Evolutionary conservation across 2,329 filamentous ascomycete genomes (phyloP), one percentile per base, ranked within the genome.

Genomic region (Colletotrichum sp.): DNA sequence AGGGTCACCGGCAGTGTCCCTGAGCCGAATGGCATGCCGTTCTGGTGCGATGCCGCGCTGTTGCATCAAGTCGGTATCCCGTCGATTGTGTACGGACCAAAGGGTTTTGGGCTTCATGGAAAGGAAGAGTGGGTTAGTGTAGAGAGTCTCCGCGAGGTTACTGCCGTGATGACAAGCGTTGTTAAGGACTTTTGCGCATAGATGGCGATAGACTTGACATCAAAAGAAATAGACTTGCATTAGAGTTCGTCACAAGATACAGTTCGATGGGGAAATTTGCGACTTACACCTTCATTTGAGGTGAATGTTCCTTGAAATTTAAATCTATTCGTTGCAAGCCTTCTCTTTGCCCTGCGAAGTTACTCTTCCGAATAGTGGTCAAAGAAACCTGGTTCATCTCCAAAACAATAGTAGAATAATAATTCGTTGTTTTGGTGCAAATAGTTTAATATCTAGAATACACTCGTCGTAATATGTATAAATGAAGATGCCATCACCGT

Each of bases 21-120:
- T 1, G 71, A 70, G 0, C 74, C 87, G 1, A 32, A 69, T 3
- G 83, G 82, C 8, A 84, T 79, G 1, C 79, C 84, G 0, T 89
- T 85, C 75, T 91, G 89, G 90, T 88, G 87, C 1, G 88, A 91
- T 78, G 87, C 85, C n/a, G 89, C 89, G 3, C 79, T 90, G 15
- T 77, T 91, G 1, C 82, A 84, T 1, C 82, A 86, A 22, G 82
- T 80, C 16, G 89, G 88, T 0, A 88, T 90, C 32, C 85, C 88
- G 0, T 80, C 84, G 0, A 80, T 91, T 18, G 82, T 90, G 1
- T 89, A 85, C 79, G 88, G 89, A 0, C 88, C 88, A 0, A 80
- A 79, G 10, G 89, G 88, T 0, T 84, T 85, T n/a, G 89, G 89
- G 0, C 76, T 90, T 6, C 88, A 91, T 78, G 84, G 82, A 2